Conservation (phyloP, 2,329 filamentous ascomycete species). For the Penicillium italicum region DNA sequence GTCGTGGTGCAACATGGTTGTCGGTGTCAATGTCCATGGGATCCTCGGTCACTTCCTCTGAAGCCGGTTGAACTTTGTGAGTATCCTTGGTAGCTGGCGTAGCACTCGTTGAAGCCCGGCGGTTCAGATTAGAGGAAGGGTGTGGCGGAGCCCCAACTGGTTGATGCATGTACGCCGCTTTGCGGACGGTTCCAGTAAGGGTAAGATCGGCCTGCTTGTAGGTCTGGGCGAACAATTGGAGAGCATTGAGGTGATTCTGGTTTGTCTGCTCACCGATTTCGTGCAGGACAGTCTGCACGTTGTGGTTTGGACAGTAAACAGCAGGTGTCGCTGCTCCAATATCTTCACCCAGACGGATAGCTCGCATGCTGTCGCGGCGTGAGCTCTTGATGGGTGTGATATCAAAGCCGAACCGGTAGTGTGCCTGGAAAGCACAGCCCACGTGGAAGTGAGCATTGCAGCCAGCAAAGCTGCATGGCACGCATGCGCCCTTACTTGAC, state of each 20-base stretch:
- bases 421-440: conserved; percentile 80
- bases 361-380: conserved; percentile 72
- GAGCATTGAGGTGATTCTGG: conserved; percentile 67
- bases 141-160: conserved; percentile 35
- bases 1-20: conserved; percentile 20
- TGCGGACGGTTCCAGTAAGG: conserved; percentile 86
- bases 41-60: conserved; percentile 26
- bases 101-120: conserved; percentile 57
- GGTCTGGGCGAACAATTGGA: conserved; percentile 81
- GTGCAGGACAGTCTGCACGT: conserved; percentile 70
- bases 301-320: conserved; percentile 89
- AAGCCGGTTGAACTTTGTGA: conserved; percentile 7
- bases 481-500: conserved; percentile 68
- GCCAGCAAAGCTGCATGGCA: conserved; percentile 65
- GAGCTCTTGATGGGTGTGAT: conserved; percentile 86
- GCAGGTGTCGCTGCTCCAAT: conserved; percentile 78
- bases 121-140: conserved; percentile 38
- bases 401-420: conserved; percentile 84
- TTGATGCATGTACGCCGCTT: conserved; percentile 67
- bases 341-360: conserved; percentile 76
- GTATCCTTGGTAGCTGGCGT: conserved; percentile 24
- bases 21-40: conserved; percentile 33
- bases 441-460: conserved; percentile 67
- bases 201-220: conserved; percentile 94
- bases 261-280: conserved; percentile 72